Percentiles rank a stretch among this genome's conserved stretches.
Conservation (phyloP, 2,329 filamentous ascomycete species). For the Knufia fluminis region DNA sequence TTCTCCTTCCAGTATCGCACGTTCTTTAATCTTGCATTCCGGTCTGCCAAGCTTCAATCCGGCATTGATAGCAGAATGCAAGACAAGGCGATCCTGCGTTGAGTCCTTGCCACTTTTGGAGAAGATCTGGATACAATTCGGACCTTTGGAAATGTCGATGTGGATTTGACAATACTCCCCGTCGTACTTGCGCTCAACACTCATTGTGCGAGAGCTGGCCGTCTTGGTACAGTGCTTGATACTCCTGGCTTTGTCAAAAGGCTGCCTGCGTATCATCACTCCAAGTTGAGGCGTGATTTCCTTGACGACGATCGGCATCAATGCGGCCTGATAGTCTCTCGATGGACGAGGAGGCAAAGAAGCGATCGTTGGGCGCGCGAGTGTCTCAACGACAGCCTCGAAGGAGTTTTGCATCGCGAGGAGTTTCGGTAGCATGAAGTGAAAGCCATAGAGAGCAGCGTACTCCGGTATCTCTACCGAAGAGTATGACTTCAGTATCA, state of each 20-base stretch:
- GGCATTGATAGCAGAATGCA: constrained; percentile 56
- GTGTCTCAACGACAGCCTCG: constrained; percentile 13
- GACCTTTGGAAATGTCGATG: constrained; percentile 54
- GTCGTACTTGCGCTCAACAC: constrained; percentile 45
- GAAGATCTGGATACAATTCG: constrained; percentile 63
- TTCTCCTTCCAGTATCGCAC: constrained; percentile 77
- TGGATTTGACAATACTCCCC: constrained; percentile 81
- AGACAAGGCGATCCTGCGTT: constrained; percentile 55
- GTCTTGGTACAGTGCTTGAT: constrained; percentile 67
- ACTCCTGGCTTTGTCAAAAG: constrained; percentile 52
- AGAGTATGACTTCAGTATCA: constrained; percentile 68
- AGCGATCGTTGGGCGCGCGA: constrained; percentile 11
- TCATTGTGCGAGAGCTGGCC: constrained; percentile 52
- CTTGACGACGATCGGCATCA: constrained; percentile 13
- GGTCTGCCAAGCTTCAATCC: constrained; percentile 54
- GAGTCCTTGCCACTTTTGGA: constrained; percentile 90
- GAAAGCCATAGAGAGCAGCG: constrained; percentile 51
- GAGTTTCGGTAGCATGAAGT: constrained; percentile 57
- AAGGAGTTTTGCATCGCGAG: constrained; percentile 18
- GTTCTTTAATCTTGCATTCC: constrained; percentile 50
- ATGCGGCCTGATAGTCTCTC: constrained; percentile 3
- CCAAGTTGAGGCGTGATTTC: constrained; percentile 44
- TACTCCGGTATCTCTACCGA: constrained; percentile 54
- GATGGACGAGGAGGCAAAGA: constrained; percentile 10
- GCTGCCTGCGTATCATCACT: constrained; percentile 51